phyloP scores from a whole-genome alignment of 805 yeast species.

The Kazachstania martiniae region DNA sequence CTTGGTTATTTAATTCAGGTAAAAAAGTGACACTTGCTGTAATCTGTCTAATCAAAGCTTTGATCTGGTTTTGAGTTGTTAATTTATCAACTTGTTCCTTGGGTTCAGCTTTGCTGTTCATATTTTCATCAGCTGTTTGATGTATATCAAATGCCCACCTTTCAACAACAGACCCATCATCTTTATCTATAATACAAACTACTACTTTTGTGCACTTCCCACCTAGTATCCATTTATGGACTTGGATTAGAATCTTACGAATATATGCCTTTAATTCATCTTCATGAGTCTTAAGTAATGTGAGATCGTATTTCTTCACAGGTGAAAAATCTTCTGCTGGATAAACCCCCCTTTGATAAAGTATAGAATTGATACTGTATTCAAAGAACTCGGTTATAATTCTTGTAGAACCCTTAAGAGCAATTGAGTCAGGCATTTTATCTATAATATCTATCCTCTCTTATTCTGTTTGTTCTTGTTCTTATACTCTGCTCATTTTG shows the following conservation, averaged over 20 bases:
- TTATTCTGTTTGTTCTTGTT: not conserved
- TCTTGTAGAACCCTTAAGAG: conserved; percentile 69
- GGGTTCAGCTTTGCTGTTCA: conserved; percentile 12
- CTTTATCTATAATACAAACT: conserved; percentile 61
- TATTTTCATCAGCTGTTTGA: conserved; percentile 4
- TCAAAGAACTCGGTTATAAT: conserved; percentile 76
- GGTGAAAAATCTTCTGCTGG: conserved; percentile 76
- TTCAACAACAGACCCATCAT: conserved; percentile 59
- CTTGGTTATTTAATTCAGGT: conserved; percentile 53
- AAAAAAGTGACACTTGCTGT: conserved; percentile 80
- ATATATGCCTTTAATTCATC: conserved; percentile 68
- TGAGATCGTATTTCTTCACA: conserved; percentile 71
- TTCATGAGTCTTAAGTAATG: conserved; percentile 59
- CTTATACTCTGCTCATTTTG: no score
- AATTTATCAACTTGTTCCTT: conserved; percentile 14
- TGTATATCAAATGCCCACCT: conserved; percentile 78
- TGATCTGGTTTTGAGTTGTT: conserved; percentile 64
- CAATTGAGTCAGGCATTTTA: conserved; percentile 22
- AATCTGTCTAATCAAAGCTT: conserved; percentile 75
- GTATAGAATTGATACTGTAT: conserved; percentile 66
- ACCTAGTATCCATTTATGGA: conserved; percentile 63
- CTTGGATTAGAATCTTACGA: conserved; percentile 52
- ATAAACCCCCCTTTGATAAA: conserved; percentile 83
- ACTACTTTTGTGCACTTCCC: conserved; percentile 59
- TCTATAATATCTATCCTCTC: no score